Conservation (phyloP, 306 rosid species). For the Corylus americana region DNA sequence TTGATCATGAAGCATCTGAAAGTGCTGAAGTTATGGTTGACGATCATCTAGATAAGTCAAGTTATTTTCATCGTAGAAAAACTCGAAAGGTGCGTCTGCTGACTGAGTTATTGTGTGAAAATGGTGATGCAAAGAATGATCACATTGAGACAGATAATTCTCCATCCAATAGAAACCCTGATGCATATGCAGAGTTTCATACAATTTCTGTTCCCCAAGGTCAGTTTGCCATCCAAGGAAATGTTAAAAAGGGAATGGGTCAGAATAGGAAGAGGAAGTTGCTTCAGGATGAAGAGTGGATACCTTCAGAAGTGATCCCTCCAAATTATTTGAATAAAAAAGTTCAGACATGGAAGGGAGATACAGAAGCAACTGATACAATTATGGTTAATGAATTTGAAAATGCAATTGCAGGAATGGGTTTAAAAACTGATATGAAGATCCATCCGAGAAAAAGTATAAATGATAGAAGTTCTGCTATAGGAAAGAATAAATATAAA, state of each 20-base stretch:
- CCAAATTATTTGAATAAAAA: constrained; percentile 35
- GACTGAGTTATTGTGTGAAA: constrained; percentile 73
- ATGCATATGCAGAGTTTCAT: constrained; percentile 43
- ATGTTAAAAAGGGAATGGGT: constrained; percentile 31
- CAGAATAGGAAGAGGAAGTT: constrained; percentile 67
- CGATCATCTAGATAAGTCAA: constrained; percentile 47
- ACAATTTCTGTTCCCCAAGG: constrained; percentile 39
- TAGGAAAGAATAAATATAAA: constrained; percentile 62
- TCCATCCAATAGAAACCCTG: constrained; percentile 43
- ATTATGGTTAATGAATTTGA: constrained; percentile 37
- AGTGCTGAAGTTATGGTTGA: constrained; percentile 43
- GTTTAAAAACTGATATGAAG: constrained; percentile 42
- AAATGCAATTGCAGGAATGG: constrained; percentile 34
- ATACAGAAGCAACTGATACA: constrained; percentile 34
- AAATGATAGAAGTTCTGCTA: constrained; percentile 43
- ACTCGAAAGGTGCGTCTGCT: constrained; percentile 79
- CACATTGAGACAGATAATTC: constrained; percentile 38
- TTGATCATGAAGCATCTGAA: constrained; percentile 42
- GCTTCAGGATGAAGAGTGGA: constrained; percentile 49
- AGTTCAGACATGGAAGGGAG: constrained; percentile 38
- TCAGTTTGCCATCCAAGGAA: constrained; percentile 54
- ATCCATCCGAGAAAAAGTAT: constrained; percentile 40
- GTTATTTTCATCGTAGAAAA: constrained; percentile 60
- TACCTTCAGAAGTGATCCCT: constrained; percentile 34
- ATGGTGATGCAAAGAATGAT: constrained; percentile 49